Evolutionary conservation across 257 asterid species (phyloP), one percentile per base, ranked within the genome.

Genomic region (Prunella vulgaris): DNA sequence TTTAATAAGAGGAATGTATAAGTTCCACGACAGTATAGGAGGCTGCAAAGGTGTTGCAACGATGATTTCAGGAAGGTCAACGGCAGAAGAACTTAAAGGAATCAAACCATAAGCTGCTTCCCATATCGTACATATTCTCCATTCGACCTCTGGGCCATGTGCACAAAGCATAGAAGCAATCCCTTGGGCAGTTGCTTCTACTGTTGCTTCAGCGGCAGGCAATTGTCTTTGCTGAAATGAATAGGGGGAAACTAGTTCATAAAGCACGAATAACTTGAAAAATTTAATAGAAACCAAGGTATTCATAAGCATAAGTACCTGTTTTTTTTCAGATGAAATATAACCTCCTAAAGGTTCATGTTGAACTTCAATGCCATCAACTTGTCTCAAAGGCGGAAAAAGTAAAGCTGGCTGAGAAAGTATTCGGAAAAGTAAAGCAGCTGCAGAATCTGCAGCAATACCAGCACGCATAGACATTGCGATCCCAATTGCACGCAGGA

Each of bases 391-490:
- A 13, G 99, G 96, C 63, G 99, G 99, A 68, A 94, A 94, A 71
- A 94, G 96, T 65, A 94, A 80, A 71, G 97, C 99, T 24, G 99
- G 97, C 70, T 94, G 99, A 59, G 99, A 91, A 48, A 94, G 97
- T 81, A 91, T 86, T 4, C 99, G 88, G 42, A 94, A 94, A 82
- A 94, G 99, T 69, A 94, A 83, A 75, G 99, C 97, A 82, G 97
- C 99, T 27, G 99, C 99, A 64, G 97, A 80, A 83, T 91, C 99
- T 37, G 99, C 97, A 60, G 99, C 91, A 74, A 94, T 85, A 49
- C 97, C 99, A 65, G 89, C 92, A 83, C 99, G 86, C 97, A 94
- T 91, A 71, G 99, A 94, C 97, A 94, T 94, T 20, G 97, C 99
- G 65, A 87, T 83, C 57, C 99, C 99, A 63, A 94, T 94, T 44